A percentile compares a stretch with the other conserved stretches of the same genome.
Evolutionary conservation across 768 basidiomycete species (phyloP).

Genomic region (Phylloporus arenicola): DNA sequence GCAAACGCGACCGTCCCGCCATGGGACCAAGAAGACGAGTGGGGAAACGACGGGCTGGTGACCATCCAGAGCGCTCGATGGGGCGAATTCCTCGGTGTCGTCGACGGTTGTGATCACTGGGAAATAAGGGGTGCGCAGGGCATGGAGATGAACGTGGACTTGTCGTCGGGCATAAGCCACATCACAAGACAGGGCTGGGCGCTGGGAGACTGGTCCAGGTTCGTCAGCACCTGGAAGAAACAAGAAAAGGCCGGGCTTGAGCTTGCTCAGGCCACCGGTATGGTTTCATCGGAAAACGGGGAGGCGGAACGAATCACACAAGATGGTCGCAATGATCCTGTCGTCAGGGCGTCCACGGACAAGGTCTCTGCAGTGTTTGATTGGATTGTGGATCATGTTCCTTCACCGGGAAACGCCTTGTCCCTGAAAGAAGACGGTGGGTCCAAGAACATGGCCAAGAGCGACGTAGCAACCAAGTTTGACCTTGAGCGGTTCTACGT

Average conservation of each 20-base stretch:
- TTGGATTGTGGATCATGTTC: constrained; percentile 73
- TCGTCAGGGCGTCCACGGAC: constrained; percentile 63
- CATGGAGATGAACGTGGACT: constrained; percentile 58
- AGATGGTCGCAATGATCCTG: constrained; percentile 42
- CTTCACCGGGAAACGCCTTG: constrained; percentile 26
- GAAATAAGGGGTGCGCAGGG: constrained; percentile 88
- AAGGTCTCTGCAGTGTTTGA: constrained; percentile 71
- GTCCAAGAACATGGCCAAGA: constrained; percentile 29
- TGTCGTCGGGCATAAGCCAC: constrained; percentile 43
- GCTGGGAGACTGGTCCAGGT: constrained; percentile 53
- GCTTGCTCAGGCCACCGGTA: constrained; percentile 20
- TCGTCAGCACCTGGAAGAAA: constrained; percentile 57
- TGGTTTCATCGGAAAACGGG: constrained; percentile 5
- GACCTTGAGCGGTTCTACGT: constrained; percentile 89
- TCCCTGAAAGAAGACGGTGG: constrained; percentile 17
- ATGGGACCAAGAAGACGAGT: constrained; percentile 49
- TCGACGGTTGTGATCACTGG: constrained; percentile 96
- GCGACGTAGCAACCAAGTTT: constrained; percentile 58
- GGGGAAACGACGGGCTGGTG: constrained; percentile 92
- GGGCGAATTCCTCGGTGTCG: constrained; percentile 90
- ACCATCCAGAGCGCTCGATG: constrained; percentile 89
- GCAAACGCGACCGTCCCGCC: constrained; percentile 26
- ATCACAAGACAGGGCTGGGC: constrained; percentile 42
- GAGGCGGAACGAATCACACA: constrained; percentile 21
- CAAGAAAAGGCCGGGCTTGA: constrained; percentile 41